These are phyloP conservation scores for Halophytophthora polymorphica DNA, from an alignment of 352 stramenopile genomes.

Conservation along the genomic window DNA sequence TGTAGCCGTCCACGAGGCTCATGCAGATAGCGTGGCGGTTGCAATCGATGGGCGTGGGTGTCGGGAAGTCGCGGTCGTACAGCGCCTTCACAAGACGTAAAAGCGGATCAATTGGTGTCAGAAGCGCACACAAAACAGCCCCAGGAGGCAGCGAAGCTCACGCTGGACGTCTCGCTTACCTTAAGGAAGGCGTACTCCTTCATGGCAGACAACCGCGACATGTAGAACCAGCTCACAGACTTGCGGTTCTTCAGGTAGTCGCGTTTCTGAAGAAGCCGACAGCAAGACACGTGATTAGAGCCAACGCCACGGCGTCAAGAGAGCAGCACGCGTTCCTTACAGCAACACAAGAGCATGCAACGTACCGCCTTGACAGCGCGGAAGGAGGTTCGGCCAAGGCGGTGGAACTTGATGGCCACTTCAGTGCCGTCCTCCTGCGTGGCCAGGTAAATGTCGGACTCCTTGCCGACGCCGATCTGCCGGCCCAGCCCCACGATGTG, in stretches of 20 bases:
- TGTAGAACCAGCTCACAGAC: constrained; percentile 97
- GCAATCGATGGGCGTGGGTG: constrained; percentile 95
- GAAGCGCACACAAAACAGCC: neutral
- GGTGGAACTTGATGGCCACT: constrained; percentile 99
- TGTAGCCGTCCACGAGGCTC: constrained; percentile 93
- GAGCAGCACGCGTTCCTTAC: too few relatives aligned
- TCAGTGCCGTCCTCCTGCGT: constrained; percentile 93
- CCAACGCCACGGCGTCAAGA: too few relatives aligned
- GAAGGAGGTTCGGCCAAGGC: constrained; percentile 98
- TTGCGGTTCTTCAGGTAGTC: constrained; percentile 98
- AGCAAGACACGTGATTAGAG: too few relatives aligned
- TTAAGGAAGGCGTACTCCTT: constrained; percentile 99
- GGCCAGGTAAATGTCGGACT: constrained; percentile 98
- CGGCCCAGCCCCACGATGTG: constrained; percentile 89
- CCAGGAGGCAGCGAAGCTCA: neutral
- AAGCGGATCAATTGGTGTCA: neutral
- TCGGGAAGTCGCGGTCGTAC: constrained; percentile 96
- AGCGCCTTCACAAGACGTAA: constrained; percentile 56
- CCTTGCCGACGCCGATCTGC: constrained; percentile 98
- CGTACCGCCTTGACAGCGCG: constrained; percentile 90
- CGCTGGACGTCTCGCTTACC: constrained; percentile 20
- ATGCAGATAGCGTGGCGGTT: constrained; percentile 98
- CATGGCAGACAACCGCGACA: constrained; percentile 96
- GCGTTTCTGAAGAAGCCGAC: constrained; percentile 94
- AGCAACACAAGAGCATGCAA: too few relatives aligned